Conservation (phyloP, 805 yeast species). For the Hanseniaspora jakobsenii region DNA sequence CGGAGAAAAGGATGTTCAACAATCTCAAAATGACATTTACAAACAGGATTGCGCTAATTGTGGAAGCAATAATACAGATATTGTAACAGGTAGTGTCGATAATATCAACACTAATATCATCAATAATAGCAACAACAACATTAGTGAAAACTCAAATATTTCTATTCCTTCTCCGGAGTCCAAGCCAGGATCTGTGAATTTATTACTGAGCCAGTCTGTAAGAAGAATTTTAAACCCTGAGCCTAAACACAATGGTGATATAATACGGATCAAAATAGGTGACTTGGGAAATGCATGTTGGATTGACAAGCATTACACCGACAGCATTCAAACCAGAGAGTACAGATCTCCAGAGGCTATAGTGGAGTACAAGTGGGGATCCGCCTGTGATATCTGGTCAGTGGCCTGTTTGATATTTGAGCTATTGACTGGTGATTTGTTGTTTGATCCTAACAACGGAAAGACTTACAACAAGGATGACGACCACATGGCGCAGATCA, state of each 20-base stretch:
- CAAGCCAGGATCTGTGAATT: too few relatives aligned
- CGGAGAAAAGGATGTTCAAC: background rate
- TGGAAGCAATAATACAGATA: background rate
- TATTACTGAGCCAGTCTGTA: slow-evolving; percentile 3
- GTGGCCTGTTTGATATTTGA: slow-evolving; percentile 85
- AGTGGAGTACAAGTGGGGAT: slow-evolving; percentile 82
- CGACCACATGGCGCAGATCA: slow-evolving; percentile 91
- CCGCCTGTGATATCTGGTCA: slow-evolving; percentile 93
- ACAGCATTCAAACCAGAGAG: slow-evolving; percentile 85
- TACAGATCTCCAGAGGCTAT: slow-evolving; percentile 85
- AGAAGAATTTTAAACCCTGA: slow-evolving; percentile 3
- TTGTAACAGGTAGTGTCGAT: background rate
- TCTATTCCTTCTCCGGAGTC: too few relatives aligned
- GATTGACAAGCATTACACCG: slow-evolving; percentile 66
- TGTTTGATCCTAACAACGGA: slow-evolving; percentile 77
- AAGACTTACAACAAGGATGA: slow-evolving; percentile 75
- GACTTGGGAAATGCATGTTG: slow-evolving; percentile 90
- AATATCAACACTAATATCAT: background rate
- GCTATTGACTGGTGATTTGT: slow-evolving; percentile 81
- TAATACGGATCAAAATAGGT: slow-evolving; percentile 74
- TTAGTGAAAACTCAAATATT: background rate
- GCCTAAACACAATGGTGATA: slow-evolving; percentile 29
- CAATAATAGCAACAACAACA: background rate
- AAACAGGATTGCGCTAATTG: background rate
- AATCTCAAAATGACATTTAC: background rate